These are phyloP conservation scores for Marchantia polymorpha DNA, from an alignment of 225 moss, liverwort and hornwort genomes.

Conservation along the genomic window DNA sequence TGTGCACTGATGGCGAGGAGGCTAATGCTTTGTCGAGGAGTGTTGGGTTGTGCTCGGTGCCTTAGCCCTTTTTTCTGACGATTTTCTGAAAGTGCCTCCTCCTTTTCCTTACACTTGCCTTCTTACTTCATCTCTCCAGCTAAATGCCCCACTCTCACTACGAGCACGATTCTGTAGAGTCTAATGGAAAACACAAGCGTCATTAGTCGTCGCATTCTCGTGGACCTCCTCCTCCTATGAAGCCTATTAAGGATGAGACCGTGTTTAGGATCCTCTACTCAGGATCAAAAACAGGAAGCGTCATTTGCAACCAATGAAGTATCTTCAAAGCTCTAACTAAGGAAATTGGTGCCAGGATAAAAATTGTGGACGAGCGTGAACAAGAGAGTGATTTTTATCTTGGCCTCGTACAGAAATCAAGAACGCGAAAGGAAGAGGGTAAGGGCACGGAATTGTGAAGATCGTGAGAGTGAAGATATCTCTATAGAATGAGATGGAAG, in stretches of 20 bases:
- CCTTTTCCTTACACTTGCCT: slow-evolving; percentile 67
- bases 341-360: slow-evolving; percentile 93
- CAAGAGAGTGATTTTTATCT: slow-evolving; percentile 93
- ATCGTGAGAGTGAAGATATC: slow-evolving; percentile 50
- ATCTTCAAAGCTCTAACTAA: slow-evolving; percentile 88
- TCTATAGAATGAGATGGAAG: slow-evolving; percentile 72
- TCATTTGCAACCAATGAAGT: slow-evolving; percentile 94
- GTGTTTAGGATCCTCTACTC: slow-evolving; percentile 91
- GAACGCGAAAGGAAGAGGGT: slow-evolving; percentile 77
- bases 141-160: slow-evolving; percentile 93
- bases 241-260: slow-evolving; percentile 65
- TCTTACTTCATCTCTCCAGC: slow-evolving; percentile 63
- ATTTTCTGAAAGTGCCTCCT: slow-evolving; percentile 22
- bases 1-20: too few species aligned
- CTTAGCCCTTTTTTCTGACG: background rate
- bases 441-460: slow-evolving; percentile 68
- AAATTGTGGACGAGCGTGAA: slow-evolving; percentile 98
- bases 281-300: slow-evolving; percentile 91
- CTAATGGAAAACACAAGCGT: slow-evolving; percentile 88
- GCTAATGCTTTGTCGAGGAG: too few species aligned
- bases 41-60: background rate
- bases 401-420: slow-evolving; percentile 66
- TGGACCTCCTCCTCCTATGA: slow-evolving; percentile 51
- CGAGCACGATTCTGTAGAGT: slow-evolving; percentile 74
- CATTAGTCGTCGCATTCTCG: slow-evolving; percentile 68